Evolutionary conservation across 2,329 filamentous ascomycete genomes (phyloP).

Genomic region (Colletotrichum musicola): DNA sequence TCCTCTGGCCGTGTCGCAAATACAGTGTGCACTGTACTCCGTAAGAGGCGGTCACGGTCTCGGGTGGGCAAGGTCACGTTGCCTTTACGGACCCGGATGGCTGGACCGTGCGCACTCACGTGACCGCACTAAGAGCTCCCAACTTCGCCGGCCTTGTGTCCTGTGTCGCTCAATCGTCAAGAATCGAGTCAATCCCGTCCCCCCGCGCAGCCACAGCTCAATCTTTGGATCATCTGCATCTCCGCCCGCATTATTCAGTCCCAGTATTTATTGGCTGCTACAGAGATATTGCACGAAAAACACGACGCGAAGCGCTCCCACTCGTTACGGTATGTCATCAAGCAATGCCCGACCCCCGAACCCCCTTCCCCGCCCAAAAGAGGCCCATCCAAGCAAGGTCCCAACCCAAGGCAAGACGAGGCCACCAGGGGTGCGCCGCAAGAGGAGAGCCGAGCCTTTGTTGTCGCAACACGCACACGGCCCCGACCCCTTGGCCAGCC

Average conservation of each 20-base stretch:
- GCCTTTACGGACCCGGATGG: not conserved
- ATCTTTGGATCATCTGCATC: slow-evolving; percentile 45
- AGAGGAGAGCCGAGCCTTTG: slow-evolving; percentile 31
- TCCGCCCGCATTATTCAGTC: slow-evolving; percentile 53
- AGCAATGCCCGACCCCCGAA: slow-evolving; percentile 36
- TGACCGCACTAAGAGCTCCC: slow-evolving; percentile 40
- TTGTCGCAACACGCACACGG: slow-evolving; percentile 31
- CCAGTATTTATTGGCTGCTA: slow-evolving; percentile 55
- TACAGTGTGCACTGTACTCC: too few species aligned
- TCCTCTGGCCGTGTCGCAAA: too few species aligned
- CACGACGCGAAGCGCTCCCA: slow-evolving; percentile 44
- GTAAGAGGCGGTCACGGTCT: too few species aligned
- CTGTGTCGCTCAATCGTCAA: slow-evolving; percentile 35
- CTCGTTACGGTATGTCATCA: slow-evolving; percentile 50
- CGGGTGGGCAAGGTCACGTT: slow-evolving; percentile 21
- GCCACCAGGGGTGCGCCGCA: slow-evolving; percentile 21
- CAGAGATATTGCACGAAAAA: slow-evolving; percentile 47
- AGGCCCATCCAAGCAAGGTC: not conserved
- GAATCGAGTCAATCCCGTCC: slow-evolving; percentile 35
- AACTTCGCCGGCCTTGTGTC: slow-evolving; percentile 39
- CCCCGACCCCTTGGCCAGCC: slow-evolving; percentile 9
- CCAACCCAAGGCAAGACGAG: slow-evolving; percentile 16
- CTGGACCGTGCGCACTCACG: slow-evolving; percentile 38
- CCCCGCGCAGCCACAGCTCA: slow-evolving; percentile 33
- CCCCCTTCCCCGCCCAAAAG: slow-evolving; percentile 30